These are phyloP conservation scores for Scutellaria galericulata DNA, from an alignment of 257 asterid genomes.

Conservation along the genomic window DNA sequence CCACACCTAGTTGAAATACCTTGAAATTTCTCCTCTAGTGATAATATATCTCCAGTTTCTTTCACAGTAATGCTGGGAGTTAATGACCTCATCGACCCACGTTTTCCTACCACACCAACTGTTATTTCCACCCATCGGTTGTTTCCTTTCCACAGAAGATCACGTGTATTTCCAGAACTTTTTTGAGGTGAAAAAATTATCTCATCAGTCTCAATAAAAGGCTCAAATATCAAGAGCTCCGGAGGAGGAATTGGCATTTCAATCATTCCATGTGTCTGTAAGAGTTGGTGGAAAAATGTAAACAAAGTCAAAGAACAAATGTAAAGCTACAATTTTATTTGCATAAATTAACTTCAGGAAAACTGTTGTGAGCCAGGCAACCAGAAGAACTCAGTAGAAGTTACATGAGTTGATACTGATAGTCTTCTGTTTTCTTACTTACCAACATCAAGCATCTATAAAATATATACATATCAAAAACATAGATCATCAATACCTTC, in stretches of 20 bases:
- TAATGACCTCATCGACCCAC: conserved; percentile 76
- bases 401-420: too few relatives aligned
- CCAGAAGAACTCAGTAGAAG: neutral
- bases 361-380: neutral
- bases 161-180: conserved; percentile 49
- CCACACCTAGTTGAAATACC: conserved; percentile 45
- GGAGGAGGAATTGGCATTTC: conserved; percentile 94
- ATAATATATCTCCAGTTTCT: conserved; percentile 84
- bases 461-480: neutral
- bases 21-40: conserved; percentile 93
- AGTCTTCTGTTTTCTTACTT: neutral
- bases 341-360: neutral
- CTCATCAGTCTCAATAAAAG: conserved; percentile 85
- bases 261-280: conserved; percentile 75
- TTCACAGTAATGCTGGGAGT: conserved; percentile 91
- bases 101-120: conserved; percentile 80
- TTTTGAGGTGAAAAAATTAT: conserved; percentile 59
- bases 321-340: neutral
- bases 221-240: conserved; percentile 77
- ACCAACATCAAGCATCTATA: neutral
- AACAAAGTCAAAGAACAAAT: conserved; percentile 8
- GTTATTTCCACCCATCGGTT: conserved; percentile 96
- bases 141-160: conserved; percentile 72
- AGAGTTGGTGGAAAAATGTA: conserved; percentile 20
- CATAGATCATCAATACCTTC: conserved; percentile 49